Conservation (phyloP, 176 grass and related monocot genomes). For the Triticum aestivum region DNA sequence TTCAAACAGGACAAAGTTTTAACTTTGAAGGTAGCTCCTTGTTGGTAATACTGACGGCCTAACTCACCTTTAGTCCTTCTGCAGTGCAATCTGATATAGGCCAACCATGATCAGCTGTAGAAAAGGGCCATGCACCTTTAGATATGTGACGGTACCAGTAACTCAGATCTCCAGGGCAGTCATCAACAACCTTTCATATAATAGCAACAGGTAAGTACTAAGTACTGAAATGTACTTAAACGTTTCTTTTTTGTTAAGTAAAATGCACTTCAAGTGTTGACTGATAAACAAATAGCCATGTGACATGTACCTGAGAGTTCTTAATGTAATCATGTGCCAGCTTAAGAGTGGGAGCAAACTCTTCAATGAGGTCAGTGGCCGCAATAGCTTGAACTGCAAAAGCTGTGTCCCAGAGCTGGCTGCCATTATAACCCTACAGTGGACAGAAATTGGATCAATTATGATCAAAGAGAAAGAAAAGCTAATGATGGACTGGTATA, state of each 20-base stretch:
- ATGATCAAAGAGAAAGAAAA: not conserved
- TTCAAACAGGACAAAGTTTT: not conserved
- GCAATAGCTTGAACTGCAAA: constrained; percentile 83
- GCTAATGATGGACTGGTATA: not conserved
- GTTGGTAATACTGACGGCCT: not conserved
- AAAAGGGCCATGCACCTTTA: constrained; percentile 99
- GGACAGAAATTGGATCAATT: not conserved
- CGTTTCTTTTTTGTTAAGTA: not conserved
- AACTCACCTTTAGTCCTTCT: constrained; percentile 83
- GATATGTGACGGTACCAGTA: constrained; percentile 94
- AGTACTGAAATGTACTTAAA: not conserved
- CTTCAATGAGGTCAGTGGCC: constrained; percentile 59
- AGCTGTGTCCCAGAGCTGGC: constrained; percentile 88
- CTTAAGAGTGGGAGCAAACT: constrained; percentile 62
- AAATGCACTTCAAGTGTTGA: not conserved
- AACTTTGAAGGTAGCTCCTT: not conserved
- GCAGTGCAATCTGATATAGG: constrained; percentile 95
- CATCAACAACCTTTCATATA: constrained; percentile 65
- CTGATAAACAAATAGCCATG: constrained; percentile 1
- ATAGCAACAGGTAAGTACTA: not conserved
- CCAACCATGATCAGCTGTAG: constrained; percentile 90
- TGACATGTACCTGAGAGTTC: constrained; percentile 52
- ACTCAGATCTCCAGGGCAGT: constrained; percentile 80
- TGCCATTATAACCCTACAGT: constrained; percentile 85
- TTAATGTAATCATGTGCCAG: constrained; percentile 77